Evolutionary conservation across 257 asterid genomes (phyloP).

Genomic region (Verbascum thapsus): DNA sequence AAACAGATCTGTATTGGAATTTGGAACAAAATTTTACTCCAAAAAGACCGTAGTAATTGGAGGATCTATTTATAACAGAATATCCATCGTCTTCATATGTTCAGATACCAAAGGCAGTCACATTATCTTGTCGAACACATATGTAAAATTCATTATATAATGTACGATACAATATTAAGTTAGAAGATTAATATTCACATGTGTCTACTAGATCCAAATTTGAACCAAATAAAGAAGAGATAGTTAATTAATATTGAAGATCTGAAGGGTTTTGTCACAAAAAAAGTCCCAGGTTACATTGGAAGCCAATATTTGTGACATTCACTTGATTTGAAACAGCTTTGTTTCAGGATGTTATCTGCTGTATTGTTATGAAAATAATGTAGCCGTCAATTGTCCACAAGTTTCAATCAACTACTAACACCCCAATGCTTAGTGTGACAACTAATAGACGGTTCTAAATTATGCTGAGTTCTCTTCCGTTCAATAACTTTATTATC

Average conservation of each 20-base stretch:
- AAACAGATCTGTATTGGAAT: background rate
- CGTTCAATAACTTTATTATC: conserved; percentile 12
- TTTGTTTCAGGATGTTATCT: background rate
- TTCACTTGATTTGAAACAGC: background rate
- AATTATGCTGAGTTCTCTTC: conserved; percentile 18
- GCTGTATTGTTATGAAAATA: background rate
- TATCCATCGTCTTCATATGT: background rate
- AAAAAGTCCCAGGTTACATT: background rate
- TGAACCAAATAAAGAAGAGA: background rate
- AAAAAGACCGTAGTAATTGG: background rate
- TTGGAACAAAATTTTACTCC: background rate
- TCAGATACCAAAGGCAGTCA: conserved; percentile 1
- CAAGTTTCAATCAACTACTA: background rate
- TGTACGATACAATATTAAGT: background rate
- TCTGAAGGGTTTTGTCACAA: background rate
- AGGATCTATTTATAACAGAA: conserved; percentile 15
- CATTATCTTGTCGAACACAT: background rate
- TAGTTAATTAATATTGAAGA: conserved; percentile 3
- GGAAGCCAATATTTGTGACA: background rate
- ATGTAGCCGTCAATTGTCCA: background rate
- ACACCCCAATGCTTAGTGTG: conserved; percentile 4
- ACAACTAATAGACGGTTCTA: background rate
- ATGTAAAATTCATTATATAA: background rate
- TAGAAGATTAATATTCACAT: background rate
- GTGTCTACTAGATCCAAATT: background rate